phyloP scores from a whole-genome alignment of 352 stramenopile species.

The Pythium guiyangense region DNA sequence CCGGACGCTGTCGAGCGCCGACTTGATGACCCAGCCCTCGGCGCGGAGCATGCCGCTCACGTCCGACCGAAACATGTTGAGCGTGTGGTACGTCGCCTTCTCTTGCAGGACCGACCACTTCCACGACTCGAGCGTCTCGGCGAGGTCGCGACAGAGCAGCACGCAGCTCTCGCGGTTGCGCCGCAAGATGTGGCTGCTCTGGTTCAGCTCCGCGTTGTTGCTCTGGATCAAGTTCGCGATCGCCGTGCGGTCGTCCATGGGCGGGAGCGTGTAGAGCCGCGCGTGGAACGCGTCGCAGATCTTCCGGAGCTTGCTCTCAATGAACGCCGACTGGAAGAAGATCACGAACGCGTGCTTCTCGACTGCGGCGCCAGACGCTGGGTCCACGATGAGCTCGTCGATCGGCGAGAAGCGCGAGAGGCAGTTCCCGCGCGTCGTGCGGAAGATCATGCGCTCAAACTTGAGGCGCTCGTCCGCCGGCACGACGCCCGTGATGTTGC shows the following conservation, averaged over 20 bases:
- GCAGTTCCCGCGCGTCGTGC: slow-evolving; percentile 98
- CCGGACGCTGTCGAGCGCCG: slow-evolving; percentile 73
- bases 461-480: slow-evolving; percentile 91
- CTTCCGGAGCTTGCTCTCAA: slow-evolving; percentile 97
- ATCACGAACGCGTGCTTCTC: slow-evolving; percentile 91
- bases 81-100: slow-evolving; percentile 97
- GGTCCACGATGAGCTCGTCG: slow-evolving; percentile 88
- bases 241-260: slow-evolving; percentile 91
- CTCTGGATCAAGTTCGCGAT: slow-evolving; percentile 89
- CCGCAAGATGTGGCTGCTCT: slow-evolving; percentile 95
- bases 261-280: slow-evolving; percentile 93
- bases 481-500: slow-evolving; percentile 93
- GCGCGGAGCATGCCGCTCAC: slow-evolving; percentile 95
- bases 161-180: slow-evolving; percentile 95
- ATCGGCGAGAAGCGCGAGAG: slow-evolving; percentile 97
- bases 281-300: slow-evolving; percentile 98
- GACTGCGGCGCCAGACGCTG: slow-evolving; percentile 82
- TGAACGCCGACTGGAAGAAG: slow-evolving; percentile 97
- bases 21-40: slow-evolving; percentile 95
- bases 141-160: slow-evolving; percentile 91
- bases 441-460: slow-evolving; percentile 99
- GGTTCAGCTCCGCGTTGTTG: slow-evolving; percentile 92
- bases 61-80: slow-evolving; percentile 98
- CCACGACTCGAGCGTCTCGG: slow-evolving; percentile 94
- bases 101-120: slow-evolving; percentile 96